Evolutionary conservation across 805 yeast species (phyloP), one percentile per base, ranked within the genome.

Genomic region (Saccharomyces paradoxus): DNA sequence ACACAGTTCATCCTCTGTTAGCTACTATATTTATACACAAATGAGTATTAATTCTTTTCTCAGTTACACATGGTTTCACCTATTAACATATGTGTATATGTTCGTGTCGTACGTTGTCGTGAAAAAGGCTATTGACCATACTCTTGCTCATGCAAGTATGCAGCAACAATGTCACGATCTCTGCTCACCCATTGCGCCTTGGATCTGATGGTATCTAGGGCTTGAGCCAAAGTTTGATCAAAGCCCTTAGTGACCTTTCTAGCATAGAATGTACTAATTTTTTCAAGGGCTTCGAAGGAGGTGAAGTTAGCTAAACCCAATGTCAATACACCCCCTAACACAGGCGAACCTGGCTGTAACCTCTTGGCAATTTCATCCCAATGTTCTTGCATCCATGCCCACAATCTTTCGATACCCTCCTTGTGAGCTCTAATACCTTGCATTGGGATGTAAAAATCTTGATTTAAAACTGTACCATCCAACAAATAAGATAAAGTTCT

Each of bases 381-480:
- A 70, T 90, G 83, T 12, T 56, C 63, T 62, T 78, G 77, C 63
- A 82, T 65, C 96, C 96, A 92, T n/a, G 64, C 55, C 88, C 90
- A 91, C 59, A 84, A 72, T 10, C 81, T 78, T 60, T 81, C 81
- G 56, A 84, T 75, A 73, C 96, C 96, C 44, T 73, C 75, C 55
- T 73, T 77, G 63, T 83, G 83, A 17, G 78, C 65, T 63, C 85
- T 76, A 74, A 89, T 73, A 44, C 92, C 90, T 56, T 74, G 80
- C 81, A 91, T 76, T 59, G 96, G 94, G 60, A 82, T 77, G 73
- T 82, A 82, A 54, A 86, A 78, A 68, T 87, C 95, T 74, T 87
- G 94, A 60, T 81, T 79, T 57, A 86, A 75, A 48, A 76, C 73
- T 49, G 82, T 71, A 41, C 84, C 84, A 58, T 83, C 81, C 58